A percentile compares a stretch with the other conserved stretches of the same genome.
phyloP scores from a whole-genome alignment of 129 eudicot genomes.

The Heracleum sosnowskyi region DNA sequence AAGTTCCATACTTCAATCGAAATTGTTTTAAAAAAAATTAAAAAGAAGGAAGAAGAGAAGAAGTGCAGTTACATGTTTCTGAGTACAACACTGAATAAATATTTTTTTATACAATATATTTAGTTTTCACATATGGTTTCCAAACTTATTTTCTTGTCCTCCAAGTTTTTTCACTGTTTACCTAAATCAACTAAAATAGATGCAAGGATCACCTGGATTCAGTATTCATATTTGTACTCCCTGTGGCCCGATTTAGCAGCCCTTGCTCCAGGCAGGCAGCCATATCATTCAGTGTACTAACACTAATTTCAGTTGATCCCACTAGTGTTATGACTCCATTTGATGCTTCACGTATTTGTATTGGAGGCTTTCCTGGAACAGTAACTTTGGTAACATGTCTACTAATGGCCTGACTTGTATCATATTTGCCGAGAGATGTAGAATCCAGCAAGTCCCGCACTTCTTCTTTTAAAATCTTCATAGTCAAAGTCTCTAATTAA shows the following conservation, averaged over 20 bases:
- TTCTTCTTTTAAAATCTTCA: slow-evolving; percentile 96
- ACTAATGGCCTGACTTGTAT: slow-evolving; percentile 28
- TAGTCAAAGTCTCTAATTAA: slow-evolving; percentile 8
- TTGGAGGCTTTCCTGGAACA: slow-evolving; percentile 87
- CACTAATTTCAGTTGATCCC: slow-evolving; percentile 87
- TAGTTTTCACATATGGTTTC: background rate
- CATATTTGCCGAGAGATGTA: slow-evolving; percentile 49
- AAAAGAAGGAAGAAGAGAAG: background rate
- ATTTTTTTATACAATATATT: background rate
- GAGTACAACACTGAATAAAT: background rate
- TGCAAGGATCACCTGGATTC: slow-evolving; percentile 71
- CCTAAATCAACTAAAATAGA: background rate
- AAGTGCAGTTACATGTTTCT: background rate
- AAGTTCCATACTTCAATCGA: background rate
- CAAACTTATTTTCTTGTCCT: background rate
- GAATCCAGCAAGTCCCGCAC: slow-evolving; percentile 91
- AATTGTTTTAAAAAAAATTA: background rate
- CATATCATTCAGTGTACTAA: slow-evolving; percentile 85
- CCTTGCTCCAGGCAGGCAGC: slow-evolving; percentile 88
- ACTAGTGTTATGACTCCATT: slow-evolving; percentile 91
- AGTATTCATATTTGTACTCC: slow-evolving; percentile 97
- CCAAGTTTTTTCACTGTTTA: background rate
- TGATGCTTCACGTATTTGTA: slow-evolving; percentile 94
- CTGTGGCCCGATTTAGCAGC: slow-evolving; percentile 89
- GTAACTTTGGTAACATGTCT: slow-evolving; percentile 58